These are phyloP conservation scores for Coemansia sp. DNA, from an alignment of 192 early-diverging fungal genomes.

Conservation along the genomic window DNA sequence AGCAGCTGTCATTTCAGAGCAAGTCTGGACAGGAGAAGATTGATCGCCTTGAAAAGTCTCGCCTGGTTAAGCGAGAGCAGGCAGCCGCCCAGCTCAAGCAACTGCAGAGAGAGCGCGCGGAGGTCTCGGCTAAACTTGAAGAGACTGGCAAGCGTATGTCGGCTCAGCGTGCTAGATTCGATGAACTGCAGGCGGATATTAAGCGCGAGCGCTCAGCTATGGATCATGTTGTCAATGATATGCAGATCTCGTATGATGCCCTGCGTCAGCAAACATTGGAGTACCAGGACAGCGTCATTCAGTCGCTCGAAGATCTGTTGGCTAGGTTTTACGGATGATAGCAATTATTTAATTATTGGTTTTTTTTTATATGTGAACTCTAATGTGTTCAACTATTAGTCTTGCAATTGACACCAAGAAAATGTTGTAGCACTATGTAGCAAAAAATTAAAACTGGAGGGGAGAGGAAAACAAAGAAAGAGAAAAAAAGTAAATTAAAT, in stretches of 20 bases:
- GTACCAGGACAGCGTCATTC: conserved; percentile 53
- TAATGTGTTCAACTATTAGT: conserved; percentile 2
- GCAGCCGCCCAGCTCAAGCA: conserved; percentile 16
- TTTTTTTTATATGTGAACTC: conserved; percentile 11
- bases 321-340: conserved; percentile 34
- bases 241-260: conserved; percentile 43
- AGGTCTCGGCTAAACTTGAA: conserved; percentile 31
- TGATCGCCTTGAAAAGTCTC: conserved; percentile 43
- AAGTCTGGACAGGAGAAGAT: conserved; percentile 53
- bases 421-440: neutral
- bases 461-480: conserved; percentile 3
- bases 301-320: conserved; percentile 50
- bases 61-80: conserved; percentile 42
- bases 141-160: conserved; percentile 36
- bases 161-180: conserved; percentile 37
- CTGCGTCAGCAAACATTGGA: conserved; percentile 52
- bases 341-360: neutral
- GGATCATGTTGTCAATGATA: conserved; percentile 38
- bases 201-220: conserved; percentile 36
- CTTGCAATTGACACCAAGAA: neutral
- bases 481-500: neutral
- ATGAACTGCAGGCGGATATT: conserved; percentile 31
- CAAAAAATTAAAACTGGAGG: neutral
- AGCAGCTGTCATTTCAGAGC: conserved; percentile 50
- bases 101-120: conserved; percentile 42